Base-by-base conservation (phyloP, 2,329 filamentous ascomycete species). In the Ophiocordyceps robertsii region DNA sequence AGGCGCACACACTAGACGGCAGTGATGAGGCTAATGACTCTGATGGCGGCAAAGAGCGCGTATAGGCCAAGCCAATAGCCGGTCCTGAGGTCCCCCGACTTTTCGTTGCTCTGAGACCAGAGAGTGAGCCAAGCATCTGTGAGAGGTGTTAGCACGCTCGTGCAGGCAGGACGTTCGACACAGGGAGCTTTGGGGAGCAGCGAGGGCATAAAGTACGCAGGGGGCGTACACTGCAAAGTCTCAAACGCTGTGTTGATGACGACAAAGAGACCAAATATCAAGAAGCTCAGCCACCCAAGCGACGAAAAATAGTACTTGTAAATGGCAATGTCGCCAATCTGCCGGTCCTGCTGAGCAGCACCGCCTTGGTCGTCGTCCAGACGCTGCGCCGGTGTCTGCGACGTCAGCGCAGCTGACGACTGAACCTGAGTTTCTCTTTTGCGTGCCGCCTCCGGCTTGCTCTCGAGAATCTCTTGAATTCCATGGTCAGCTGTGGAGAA, bases 241-340 rank as follows among this genome's bases (percentile, higher is more conserved):
- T 24, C 24, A 10, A 32, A 32, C 11, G 12, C 31, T 5, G 31
- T 32, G 9, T 32, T 12, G 3, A 32, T 4, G 11, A 32, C 31
- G 5, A 32, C 35, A 17, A 12, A 37, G 11, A 37, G 21, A 10
- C 7, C 9, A 11, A 31, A 32, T 16, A 39, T 14, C 29, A 19
- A 37, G 38, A 41, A 33, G 37, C 37, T 40, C 6, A 31, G 17
- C 43, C 40, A 43, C 3, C 41, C 41, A 14, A 45, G 27, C 1
- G 45, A 45, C n/a, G 21, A 14, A 24, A 47, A 43, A 27, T 47
- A 47, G 37, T 39, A 47, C 29, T 47, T 47, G 29, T 44, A 44
- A 16, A 44, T 39, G 6, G 29, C 29, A 29, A 43, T 17, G 29
- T 46, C 35, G 17, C 38, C 29, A 6, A 39, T 9, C n/a, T 29